These are phyloP conservation scores for Quercus robur DNA, from an alignment of 306 rosid species.

Conservation along the genomic window DNA sequence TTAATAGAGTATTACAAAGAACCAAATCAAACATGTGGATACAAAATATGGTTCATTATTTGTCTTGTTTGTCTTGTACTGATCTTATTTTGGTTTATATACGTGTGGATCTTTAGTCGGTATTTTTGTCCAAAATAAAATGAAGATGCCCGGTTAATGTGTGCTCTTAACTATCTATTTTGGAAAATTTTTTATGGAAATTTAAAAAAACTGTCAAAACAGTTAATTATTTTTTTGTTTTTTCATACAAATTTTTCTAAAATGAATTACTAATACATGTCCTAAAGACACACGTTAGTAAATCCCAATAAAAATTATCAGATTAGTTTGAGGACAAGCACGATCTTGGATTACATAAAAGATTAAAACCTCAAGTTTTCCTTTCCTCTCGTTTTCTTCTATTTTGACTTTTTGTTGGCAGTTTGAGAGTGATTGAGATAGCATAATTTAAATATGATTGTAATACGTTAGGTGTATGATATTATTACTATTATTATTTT, in stretches of 20 bases:
- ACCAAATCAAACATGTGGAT: not conserved
- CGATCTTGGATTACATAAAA: no score
- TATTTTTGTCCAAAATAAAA: not conserved
- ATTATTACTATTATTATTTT: no score
- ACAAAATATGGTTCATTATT: not conserved
- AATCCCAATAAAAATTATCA: not conserved
- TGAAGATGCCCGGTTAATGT: no score
- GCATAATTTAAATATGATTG: no score
- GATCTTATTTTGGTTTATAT: not conserved
- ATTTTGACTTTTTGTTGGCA: not conserved
- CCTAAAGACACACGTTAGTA: no score
- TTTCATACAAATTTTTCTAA: no score
- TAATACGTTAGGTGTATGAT: no score
- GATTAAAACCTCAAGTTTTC: not conserved
- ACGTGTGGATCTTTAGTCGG: not conserved
- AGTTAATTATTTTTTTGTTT: no score
- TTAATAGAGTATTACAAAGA: not conserved
- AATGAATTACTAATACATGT: no score
- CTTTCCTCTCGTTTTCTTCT: not conserved
- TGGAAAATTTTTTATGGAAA: fast-evolving
- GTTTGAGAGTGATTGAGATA: not conserved
- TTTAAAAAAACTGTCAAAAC: no score
- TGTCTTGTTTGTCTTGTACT: not conserved
- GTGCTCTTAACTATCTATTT: no score
- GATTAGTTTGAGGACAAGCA: not conserved